phyloP scores from a whole-genome alignment of 2,329 filamentous ascomycete genomes.

The Alternaria sp. region DNA sequence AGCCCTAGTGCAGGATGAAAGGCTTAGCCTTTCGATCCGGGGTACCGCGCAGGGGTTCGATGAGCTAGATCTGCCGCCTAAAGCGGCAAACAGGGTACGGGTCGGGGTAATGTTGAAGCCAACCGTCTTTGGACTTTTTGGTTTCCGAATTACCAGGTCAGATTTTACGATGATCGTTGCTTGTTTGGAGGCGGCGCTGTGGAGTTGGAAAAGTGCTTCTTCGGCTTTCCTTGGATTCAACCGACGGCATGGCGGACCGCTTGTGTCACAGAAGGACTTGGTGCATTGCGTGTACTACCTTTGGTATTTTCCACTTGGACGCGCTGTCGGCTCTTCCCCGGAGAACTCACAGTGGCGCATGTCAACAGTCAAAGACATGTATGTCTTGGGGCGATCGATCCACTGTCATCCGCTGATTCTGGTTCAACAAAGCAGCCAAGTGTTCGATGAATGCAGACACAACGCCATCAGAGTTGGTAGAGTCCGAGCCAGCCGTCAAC shows the following conservation, averaged over 20 bases:
- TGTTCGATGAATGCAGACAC: conserved; percentile 26
- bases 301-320: conserved; percentile 17
- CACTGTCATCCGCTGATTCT: conserved; percentile 2
- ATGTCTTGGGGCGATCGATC: background rate
- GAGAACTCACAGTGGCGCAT: background rate
- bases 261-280: conserved; percentile 12
- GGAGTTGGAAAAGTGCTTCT: conserved; percentile 22
- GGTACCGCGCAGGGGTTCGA: conserved; percentile 19
- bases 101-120: conserved; percentile 9
- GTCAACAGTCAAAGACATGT: background rate
- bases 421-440: conserved; percentile 25
- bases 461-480: conserved; percentile 30
- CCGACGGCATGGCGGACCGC: conserved; percentile 46
- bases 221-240: conserved; percentile 25
- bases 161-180: conserved; percentile 34
- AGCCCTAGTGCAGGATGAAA: conserved; percentile 32
- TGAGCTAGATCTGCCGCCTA: conserved; percentile 25
- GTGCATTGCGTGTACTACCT: conserved; percentile 5
- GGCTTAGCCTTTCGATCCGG: conserved; percentile 27
- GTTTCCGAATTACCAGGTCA: conserved; percentile 17
- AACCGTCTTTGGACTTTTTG: conserved; percentile 16
- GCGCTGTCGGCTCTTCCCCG: conserved; percentile 13
- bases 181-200: conserved; percentile 30
- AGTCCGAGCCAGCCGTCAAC: conserved; percentile 27
- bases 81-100: conserved; percentile 25